A percentile compares a stretch with the other conserved stretches of the same genome.
These are phyloP conservation scores for Cynara cardunculus DNA, from an alignment of 129 eudicot species.

Conservation along the genomic window DNA sequence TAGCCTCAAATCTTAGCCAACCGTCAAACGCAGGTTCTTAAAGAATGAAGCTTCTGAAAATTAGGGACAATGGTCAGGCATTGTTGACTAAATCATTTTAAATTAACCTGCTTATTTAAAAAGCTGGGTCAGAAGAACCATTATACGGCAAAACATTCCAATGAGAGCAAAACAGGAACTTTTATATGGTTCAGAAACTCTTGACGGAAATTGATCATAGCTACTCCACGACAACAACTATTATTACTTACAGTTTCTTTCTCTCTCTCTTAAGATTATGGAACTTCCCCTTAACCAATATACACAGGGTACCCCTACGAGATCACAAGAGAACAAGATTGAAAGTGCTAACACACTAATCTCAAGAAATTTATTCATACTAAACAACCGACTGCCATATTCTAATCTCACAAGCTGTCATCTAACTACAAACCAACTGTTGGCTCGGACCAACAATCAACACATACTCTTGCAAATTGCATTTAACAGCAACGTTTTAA, in stretches of 20 bases:
- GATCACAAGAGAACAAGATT: too few species aligned
- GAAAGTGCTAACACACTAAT: not conserved
- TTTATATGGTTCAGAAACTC: too few species aligned
- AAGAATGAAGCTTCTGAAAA: not conserved
- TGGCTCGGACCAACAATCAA: not conserved
- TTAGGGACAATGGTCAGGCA: not conserved
- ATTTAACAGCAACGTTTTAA: too few species aligned
- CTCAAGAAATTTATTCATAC: not conserved
- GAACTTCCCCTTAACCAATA: not conserved
- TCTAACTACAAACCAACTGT: not conserved
- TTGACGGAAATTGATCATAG: not conserved
- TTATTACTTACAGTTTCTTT: not conserved
- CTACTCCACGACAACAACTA: not conserved
- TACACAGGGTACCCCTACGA: too few species aligned
- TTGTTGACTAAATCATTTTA: not conserved
- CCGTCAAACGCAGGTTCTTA: not conserved
- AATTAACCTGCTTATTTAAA: not conserved
- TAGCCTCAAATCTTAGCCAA: conserved; percentile 4
- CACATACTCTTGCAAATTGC: not conserved
- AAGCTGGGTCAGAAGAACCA: not conserved
- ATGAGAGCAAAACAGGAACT: not conserved
- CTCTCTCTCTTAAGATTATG: not conserved
- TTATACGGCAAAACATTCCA: not conserved
- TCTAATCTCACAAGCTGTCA: not conserved
- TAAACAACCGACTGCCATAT: not conserved